Evolutionary conservation across 495 filamentous ascomycete genomes (phyloP), one percentile per base, ranked within the genome.

Genomic region (Rhizodiscina lignyota): DNA sequence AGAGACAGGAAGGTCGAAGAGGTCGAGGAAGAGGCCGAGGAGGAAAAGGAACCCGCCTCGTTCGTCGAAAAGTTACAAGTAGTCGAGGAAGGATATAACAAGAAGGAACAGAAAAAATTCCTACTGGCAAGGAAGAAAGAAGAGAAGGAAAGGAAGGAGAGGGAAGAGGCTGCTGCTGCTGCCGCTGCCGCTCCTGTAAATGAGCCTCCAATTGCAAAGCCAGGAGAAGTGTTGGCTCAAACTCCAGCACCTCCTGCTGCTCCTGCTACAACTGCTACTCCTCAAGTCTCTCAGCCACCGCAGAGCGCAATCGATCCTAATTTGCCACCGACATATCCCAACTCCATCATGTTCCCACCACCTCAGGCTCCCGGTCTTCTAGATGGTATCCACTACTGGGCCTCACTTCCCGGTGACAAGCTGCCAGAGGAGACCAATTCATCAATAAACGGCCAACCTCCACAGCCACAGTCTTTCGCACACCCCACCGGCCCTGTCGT

Each of bases 11-110:
- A 58, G 4, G 63, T 84, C 21, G 63, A 64, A 24, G 74, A 82
- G 41, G 56, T 83, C 21, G 54, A 58, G 34, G 72, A 79, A 34
- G 42, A 42, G 23, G 26, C 44, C 58, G 51, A 70, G 66, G 41
- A 59, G 55, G 33, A 51, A 15, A 27, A 27, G 24, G 13, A 27
- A 13, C 24, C n/a, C n/a, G n/a, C n/a, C n/a, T n/a, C n/a, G n/a
- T n/a, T n/a, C n/a, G n/a, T n/a, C n/a, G 24, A 13, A 35, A n/a
- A 18, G n/a, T 21, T 35, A 20, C 33, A n/a, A 29, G 33, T 19
- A 27, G 24, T 8, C 24, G 8, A 27, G 24, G 24, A 27, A 8
- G 13, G 8, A 8, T 27, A 8, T 27, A 8, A 13, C 24, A 27
- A 13, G 24, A 27, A 27, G 13, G 18, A 5, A 37, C n/a, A n/a